Evolutionary conservation across 345 rosid species (phyloP).

Genomic region (Diplotaxis tenuifolia): DNA sequence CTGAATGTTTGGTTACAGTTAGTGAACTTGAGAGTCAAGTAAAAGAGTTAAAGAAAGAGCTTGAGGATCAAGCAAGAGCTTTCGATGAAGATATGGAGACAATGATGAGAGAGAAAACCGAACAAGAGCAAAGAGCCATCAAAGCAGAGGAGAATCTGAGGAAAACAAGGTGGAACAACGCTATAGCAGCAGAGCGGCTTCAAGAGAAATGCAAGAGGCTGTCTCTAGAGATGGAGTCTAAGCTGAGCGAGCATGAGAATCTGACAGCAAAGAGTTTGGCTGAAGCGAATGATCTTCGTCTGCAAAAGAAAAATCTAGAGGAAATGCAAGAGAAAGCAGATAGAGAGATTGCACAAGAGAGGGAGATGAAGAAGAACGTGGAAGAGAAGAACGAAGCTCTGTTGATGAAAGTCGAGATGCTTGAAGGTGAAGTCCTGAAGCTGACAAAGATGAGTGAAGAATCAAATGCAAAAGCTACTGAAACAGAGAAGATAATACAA

Average conservation of each 20-base stretch:
- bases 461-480: conserved; percentile 39
- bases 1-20: conserved; percentile 59
- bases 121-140: conserved; percentile 88
- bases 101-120: conserved; percentile 52
- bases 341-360: conserved; percentile 46
- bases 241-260: conserved; percentile 77
- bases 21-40: conserved; percentile 65
- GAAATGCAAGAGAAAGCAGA: conserved; percentile 66
- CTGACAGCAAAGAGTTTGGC: conserved; percentile 50
- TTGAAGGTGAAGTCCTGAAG: conserved; percentile 48
- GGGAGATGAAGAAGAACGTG: conserved; percentile 34
- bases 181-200: conserved; percentile 72
- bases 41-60: conserved; percentile 57
- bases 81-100: conserved; percentile 75
- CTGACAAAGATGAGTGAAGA: conserved; percentile 47
- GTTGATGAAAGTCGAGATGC: conserved; percentile 54
- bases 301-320: conserved; percentile 56
- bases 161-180: conserved; percentile 73
- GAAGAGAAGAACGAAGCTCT: conserved; percentile 44
- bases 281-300: conserved; percentile 65
- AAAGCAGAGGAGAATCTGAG: conserved; percentile 80
- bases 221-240: conserved; percentile 68
- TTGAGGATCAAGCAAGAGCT: conserved; percentile 56
- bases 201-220: conserved; percentile 82
- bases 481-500: conserved; percentile 44